Conservation (phyloP, 164 flowering plant species). For the Annona cherimola region DNA sequence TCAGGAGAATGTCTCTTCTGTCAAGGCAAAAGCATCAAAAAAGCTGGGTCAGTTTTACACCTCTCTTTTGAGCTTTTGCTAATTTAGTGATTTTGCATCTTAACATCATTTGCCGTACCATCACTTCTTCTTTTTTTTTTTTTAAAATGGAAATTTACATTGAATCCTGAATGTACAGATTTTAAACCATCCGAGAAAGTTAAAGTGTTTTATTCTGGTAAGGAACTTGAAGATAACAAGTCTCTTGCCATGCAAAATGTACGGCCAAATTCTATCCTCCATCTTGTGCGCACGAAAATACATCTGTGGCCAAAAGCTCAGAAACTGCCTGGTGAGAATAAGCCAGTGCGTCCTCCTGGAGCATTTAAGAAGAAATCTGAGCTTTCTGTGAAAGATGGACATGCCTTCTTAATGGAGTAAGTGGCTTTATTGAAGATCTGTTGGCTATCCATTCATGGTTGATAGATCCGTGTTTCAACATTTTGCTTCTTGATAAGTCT, state of each 20-base stretch:
- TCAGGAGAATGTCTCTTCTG: constrained; percentile 65
- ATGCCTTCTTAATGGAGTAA: constrained; percentile 97
- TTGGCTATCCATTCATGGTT: neutral
- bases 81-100: neutral
- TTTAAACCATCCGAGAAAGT: constrained; percentile 71
- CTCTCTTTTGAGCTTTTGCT: neutral
- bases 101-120: neutral
- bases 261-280: constrained; percentile 81
- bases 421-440: constrained; percentile 19
- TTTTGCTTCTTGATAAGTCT: neutral
- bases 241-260: constrained; percentile 76
- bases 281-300: constrained; percentile 84
- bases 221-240: constrained; percentile 73
- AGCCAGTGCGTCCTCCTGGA: constrained; percentile 95
- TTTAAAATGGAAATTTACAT: neutral
- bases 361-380: constrained; percentile 97
- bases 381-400: constrained; percentile 93
- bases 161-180: constrained; percentile 39
- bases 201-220: constrained; percentile 67
- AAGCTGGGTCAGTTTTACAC: constrained; percentile 57
- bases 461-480: neutral
- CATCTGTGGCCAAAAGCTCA: constrained; percentile 83
- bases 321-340: constrained; percentile 88
- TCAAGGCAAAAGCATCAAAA: constrained; percentile 83
- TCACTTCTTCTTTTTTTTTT: neutral